A percentile compares a stretch with the other conserved stretches of the same genome.
Conservation (phyloP, 768 basidiomycete genomes). For the Pulveroboletus sp. region DNA sequence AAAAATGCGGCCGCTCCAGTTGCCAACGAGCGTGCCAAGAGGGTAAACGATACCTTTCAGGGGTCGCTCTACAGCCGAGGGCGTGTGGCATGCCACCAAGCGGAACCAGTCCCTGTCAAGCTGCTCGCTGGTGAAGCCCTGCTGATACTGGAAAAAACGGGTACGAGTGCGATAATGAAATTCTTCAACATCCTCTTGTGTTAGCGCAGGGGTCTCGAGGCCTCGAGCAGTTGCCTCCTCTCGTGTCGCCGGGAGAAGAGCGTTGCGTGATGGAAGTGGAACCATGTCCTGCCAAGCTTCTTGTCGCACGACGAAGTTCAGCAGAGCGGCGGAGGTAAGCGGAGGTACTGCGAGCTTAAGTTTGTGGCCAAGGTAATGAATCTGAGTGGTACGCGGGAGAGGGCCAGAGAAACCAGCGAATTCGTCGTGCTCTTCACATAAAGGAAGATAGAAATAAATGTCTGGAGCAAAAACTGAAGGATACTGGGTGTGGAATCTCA, state of each 20-base stretch:
- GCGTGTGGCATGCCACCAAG: constrained; percentile 39
- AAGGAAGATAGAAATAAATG: constrained; percentile 38
- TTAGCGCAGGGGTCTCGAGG: constrained; percentile 28
- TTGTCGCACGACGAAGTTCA: constrained; percentile 33
- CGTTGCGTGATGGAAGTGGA: constrained; percentile 20
- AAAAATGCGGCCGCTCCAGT: constrained; percentile 44
- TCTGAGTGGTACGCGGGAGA: constrained; percentile 28
- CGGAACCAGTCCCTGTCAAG: constrained; percentile 50
- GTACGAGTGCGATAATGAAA: constrained; percentile 38
- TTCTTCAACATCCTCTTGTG: constrained; percentile 37
- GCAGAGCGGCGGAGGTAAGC: constrained; percentile 37
- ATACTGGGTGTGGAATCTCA: constrained; percentile 29
- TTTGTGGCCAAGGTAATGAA: constrained; percentile 39
- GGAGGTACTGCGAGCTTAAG: constrained; percentile 40
- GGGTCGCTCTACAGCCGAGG: constrained; percentile 32
- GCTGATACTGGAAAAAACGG: constrained; percentile 20
- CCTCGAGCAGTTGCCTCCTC: constrained; percentile 30
- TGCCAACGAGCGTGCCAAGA: constrained; percentile 41
- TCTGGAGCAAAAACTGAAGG: constrained; percentile 43
- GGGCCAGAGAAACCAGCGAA: constrained; percentile 29
- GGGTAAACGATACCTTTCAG: constrained; percentile 39
- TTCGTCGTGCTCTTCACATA: constrained; percentile 27
- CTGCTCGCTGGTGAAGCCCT: constrained; percentile 21
- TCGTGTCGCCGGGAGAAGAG: constrained; percentile 33
- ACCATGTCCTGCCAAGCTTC: constrained; percentile 34